A percentile compares a stretch with the other conserved stretches of the same genome.
Evolutionary conservation across 805 yeast genomes (phyloP).

Genomic region (Grigorovia humatica): DNA sequence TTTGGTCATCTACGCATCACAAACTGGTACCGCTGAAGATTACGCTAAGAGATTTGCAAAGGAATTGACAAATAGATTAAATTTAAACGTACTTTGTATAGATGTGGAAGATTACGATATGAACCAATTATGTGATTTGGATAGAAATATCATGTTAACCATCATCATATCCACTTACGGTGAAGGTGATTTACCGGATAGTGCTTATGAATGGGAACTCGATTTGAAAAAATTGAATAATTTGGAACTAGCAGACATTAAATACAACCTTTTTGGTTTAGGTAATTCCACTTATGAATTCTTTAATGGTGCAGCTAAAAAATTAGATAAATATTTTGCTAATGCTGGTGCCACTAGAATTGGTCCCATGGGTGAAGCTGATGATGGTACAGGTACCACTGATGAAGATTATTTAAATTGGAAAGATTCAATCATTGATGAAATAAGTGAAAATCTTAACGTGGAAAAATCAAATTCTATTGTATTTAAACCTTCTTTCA

Average conservation of each 20-base stretch:
- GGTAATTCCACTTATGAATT: constrained; percentile 94
- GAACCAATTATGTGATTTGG: constrained; percentile 60
- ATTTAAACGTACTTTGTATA: constrained; percentile 71
- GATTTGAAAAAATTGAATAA: constrained; percentile 50
- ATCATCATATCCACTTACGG: constrained; percentile 91
- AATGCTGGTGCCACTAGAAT: constrained; percentile 63
- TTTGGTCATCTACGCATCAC: constrained; percentile 82
- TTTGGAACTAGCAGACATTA: constrained; percentile 40
- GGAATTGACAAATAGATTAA: constrained; percentile 74
- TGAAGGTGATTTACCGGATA: constrained; percentile 97
- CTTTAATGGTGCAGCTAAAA: constrained; percentile 73
- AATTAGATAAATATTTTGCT: constrained; percentile 37
- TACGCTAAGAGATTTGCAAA: constrained; percentile 84
- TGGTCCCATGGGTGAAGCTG: constrained; percentile 83
- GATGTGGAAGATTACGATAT: constrained; percentile 85
- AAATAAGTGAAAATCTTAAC: constrained; percentile 18
- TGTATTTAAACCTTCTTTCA: constrained; percentile 59
- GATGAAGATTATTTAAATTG: constrained; percentile 92
- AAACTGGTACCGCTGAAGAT: constrained; percentile 98
- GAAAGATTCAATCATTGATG: constrained; percentile 76
- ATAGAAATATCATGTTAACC: constrained; percentile 49
- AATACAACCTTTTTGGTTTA: constrained; percentile 74
- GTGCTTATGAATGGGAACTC: constrained; percentile 72
- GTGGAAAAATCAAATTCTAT: constrained; percentile 21
- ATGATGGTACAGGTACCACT: constrained; percentile 88